Base-by-base conservation (phyloP, 352 stramenopile species). In the Globisporangium apiculatum region DNA sequence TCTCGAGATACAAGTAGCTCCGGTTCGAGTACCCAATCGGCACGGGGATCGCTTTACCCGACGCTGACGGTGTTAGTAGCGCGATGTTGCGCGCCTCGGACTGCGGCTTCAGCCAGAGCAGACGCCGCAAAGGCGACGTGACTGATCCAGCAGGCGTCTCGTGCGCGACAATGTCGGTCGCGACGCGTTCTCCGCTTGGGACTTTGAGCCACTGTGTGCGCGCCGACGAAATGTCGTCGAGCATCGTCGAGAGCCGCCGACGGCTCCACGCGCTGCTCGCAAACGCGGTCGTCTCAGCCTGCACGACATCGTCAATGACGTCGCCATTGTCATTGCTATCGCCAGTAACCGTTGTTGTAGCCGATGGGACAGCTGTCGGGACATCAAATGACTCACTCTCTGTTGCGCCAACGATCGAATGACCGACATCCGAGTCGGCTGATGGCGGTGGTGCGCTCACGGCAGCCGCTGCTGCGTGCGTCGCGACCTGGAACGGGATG, bases 1-100 rank as follows among this genome's bases (percentile, higher is more conserved):
- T 90, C 51, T 94, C 82, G 5, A 94, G 65, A 31, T 91, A 84
- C 53, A 94, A 66, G 60, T 89, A 94, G 48, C 82, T 92, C 35
- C 83, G 76, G 64, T 94, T 90, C 7, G 80, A 91, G 60, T 94
- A 91, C 15, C 83, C 84, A 55, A 94, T 94, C 0, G 84, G 84
- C n/a, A 94, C 84, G 14, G 83, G 81, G 54, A 92, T 92, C 6
- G 82, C 73, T 54, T 94, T 92, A 2, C 59, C 59, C 0, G 75
- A 75, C 48, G 69, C 69, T 11, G 66, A 68, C 41, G 61, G 46
- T 7, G 49, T 17, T 5, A 18, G 5, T 11, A 12, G 9, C 4
- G 40, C 9, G 1, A 3, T 12, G 1, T 48, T 63, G 55, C 72
- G 67, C 5, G 63, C 64, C 18, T 73, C 64, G 18, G 82, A 92